Conservation (phyloP, 1,284 basidiomycete genomes). For the Rhodotorula sp. region DNA sequence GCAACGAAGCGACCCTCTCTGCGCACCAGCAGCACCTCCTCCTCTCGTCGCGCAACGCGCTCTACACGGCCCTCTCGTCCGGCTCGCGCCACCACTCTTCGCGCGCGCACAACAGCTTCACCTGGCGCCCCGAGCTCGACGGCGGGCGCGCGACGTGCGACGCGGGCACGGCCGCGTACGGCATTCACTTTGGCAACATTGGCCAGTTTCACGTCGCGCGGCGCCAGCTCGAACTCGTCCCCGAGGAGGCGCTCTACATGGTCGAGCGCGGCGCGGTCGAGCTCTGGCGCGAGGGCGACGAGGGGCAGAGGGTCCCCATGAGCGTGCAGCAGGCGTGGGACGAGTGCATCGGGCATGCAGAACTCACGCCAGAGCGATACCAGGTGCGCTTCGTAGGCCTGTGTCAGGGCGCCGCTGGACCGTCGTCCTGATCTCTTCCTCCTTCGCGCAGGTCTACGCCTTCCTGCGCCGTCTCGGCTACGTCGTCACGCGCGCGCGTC, state of each 20-base stretch:
- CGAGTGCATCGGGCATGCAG: constrained; percentile 76
- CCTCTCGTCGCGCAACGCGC: constrained; percentile 40
- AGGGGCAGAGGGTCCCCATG: constrained; percentile 57
- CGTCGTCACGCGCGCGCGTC: constrained; percentile 60
- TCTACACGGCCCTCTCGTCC: constrained; percentile 43
- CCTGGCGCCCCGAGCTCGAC: constrained; percentile 42
- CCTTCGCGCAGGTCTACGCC: constrained; percentile 73
- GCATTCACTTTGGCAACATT: constrained; percentile 73
- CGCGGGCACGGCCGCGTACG: constrained; percentile 58
- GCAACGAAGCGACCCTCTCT: constrained; percentile 38
- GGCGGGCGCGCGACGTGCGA: constrained; percentile 28
- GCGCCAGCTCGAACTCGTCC: constrained; percentile 77
- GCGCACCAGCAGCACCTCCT: constrained; percentile 41
- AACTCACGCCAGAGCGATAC: constrained; percentile 77
- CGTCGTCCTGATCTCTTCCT: not conserved
- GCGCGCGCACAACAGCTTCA: constrained; percentile 42
- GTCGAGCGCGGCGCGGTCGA: constrained; percentile 83
- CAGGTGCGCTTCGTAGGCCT: constrained; percentile 68
- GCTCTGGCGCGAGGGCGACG: constrained; percentile 65
- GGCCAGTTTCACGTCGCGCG: constrained; percentile 61
- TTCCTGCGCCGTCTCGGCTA: constrained; percentile 91
- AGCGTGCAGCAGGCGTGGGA: constrained; percentile 85
- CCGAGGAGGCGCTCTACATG: constrained; percentile 91
- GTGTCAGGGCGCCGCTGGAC: no score
- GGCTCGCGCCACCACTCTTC: constrained; percentile 43